Evolutionary conservation across 2,329 filamentous ascomycete species (phyloP).

Genomic region (Chaetomiaceae sp.): DNA sequence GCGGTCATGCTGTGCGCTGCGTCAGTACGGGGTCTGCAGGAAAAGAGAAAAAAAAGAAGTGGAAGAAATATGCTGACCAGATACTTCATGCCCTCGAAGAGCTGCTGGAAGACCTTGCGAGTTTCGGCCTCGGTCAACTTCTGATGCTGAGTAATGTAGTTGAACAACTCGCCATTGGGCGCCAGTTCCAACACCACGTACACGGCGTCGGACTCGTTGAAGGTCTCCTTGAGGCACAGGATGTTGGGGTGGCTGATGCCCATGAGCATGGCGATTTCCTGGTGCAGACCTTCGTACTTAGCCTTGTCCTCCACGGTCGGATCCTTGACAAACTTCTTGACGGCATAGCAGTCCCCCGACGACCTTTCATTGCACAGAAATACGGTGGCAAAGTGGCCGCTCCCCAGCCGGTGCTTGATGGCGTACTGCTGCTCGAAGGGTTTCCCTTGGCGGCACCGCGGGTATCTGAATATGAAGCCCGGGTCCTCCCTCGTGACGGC

Average conservation of each 20-base stretch:
- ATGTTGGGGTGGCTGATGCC: conserved; percentile 93
- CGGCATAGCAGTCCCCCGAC: conserved; percentile 77
- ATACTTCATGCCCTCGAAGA: conserved; percentile 94
- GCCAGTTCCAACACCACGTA: conserved; percentile 90
- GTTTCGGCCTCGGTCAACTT: conserved; percentile 82
- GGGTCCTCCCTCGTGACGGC: conserved; percentile 66
- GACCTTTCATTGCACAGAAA: conserved; percentile 66
- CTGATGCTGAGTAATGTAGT: conserved; percentile 85
- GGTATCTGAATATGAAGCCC: conserved; percentile 88
- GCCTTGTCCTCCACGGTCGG: conserved; percentile 76
- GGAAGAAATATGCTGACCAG: conserved; percentile 55
- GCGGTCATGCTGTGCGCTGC: conserved; percentile 70
- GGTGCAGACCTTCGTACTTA: conserved; percentile 80
- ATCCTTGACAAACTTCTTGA: conserved; percentile 90
- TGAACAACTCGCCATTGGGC: conserved; percentile 91
- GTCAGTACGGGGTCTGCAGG: conserved; percentile 26
- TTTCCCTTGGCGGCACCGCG: conserved; percentile 66
- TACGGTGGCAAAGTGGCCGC: conserved; percentile 26
- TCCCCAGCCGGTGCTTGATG: conserved; percentile 44
- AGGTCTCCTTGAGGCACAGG: conserved; percentile 89
- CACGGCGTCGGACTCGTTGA: conserved; percentile 84
- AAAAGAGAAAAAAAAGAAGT: background rate
- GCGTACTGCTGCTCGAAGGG: conserved; percentile 83
- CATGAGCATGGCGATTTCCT: conserved; percentile 96
- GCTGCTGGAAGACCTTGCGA: conserved; percentile 80